Evolutionary conservation across 768 basidiomycete species (phyloP).

Genomic region (Xerocomus spinulosus): DNA sequence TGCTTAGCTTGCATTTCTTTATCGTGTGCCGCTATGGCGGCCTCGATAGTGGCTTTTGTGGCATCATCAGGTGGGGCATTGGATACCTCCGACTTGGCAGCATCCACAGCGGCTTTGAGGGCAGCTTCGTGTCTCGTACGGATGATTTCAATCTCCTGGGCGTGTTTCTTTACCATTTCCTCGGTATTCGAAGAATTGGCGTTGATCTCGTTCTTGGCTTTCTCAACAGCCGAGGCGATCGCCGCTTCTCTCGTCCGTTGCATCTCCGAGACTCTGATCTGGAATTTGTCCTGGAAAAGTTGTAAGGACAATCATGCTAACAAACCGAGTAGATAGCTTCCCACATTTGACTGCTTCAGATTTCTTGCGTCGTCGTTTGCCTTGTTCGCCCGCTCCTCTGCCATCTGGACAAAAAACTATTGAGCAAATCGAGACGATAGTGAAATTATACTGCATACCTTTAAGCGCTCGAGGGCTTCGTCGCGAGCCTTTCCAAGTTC

Average conservation of each 20-base stretch:
- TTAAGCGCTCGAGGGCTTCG: conserved; percentile 54
- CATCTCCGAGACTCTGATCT: conserved; percentile 47
- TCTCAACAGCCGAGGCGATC: conserved; percentile 55
- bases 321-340: background rate
- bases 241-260: conserved; percentile 49
- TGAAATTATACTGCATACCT: conserved; percentile 36
- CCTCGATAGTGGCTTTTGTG: conserved; percentile 46
- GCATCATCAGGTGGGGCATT: conserved; percentile 25
- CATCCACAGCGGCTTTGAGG: conserved; percentile 49
- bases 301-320: background rate
- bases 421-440: conserved; percentile 1
- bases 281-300: conserved; percentile 55
- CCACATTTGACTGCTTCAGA: conserved; percentile 31
- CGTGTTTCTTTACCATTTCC: conserved; percentile 49
- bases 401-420: conserved; percentile 26
- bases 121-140: conserved; percentile 53
- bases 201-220: conserved; percentile 45
- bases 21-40: conserved; percentile 47
- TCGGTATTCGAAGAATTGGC: conserved; percentile 25
- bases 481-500: conserved; percentile 54
- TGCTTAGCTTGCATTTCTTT: conserved; percentile 44
- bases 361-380: conserved; percentile 41
- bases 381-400: conserved; percentile 43
- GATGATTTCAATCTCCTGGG: conserved; percentile 53
- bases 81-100: conserved; percentile 34